Evolutionary conservation across 1,284 basidiomycete genomes (phyloP).

Genomic region (Spongispora temasekensis): DNA sequence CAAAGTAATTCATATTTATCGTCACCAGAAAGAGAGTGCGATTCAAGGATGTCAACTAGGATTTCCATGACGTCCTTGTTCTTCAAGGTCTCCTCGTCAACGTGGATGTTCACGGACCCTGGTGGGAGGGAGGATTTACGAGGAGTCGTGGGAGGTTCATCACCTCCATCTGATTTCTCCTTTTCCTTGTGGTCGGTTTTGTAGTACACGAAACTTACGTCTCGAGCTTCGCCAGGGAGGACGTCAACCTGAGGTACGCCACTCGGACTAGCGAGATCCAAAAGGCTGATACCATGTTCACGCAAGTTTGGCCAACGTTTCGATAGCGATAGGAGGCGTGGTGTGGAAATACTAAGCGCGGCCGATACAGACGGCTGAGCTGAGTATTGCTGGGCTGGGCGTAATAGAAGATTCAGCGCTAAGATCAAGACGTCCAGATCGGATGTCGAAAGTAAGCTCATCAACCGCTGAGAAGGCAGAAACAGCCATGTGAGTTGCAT

Average conservation of each 20-base stretch:
- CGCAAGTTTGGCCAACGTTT: slow-evolving; percentile 76
- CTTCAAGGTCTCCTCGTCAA: slow-evolving; percentile 61
- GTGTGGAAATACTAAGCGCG: slow-evolving; percentile 74
- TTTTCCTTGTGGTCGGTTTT: slow-evolving; percentile 52
- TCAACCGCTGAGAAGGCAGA: slow-evolving; percentile 66
- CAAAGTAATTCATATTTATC: slow-evolving; percentile 92
- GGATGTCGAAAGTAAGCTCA: slow-evolving; percentile 84
- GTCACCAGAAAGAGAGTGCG: slow-evolving; percentile 74
- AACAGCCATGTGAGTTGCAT: slow-evolving; percentile 19
- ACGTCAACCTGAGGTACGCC: slow-evolving; percentile 54
- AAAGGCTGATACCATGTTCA: slow-evolving; percentile 70
- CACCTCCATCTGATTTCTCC: slow-evolving; percentile 41
- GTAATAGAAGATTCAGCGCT: slow-evolving; percentile 83
- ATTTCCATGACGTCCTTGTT: slow-evolving; percentile 70
- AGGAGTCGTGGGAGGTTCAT: slow-evolving; percentile 40
- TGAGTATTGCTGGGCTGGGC: slow-evolving; percentile 94
- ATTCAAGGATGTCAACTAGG: slow-evolving; percentile 73
- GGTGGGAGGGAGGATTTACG: slow-evolving; percentile 39
- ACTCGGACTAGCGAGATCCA: slow-evolving; percentile 63
- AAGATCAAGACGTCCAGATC: slow-evolving; percentile 89
- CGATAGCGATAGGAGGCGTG: slow-evolving; percentile 68
- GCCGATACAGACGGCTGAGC: slow-evolving; percentile 77
- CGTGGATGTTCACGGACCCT: slow-evolving; percentile 63
- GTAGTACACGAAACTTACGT: slow-evolving; percentile 79
- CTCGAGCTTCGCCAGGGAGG: slow-evolving; percentile 67